Conservation (phyloP, 2,329 filamentous ascomycete genomes). For the Podosphaera leucotricha region DNA sequence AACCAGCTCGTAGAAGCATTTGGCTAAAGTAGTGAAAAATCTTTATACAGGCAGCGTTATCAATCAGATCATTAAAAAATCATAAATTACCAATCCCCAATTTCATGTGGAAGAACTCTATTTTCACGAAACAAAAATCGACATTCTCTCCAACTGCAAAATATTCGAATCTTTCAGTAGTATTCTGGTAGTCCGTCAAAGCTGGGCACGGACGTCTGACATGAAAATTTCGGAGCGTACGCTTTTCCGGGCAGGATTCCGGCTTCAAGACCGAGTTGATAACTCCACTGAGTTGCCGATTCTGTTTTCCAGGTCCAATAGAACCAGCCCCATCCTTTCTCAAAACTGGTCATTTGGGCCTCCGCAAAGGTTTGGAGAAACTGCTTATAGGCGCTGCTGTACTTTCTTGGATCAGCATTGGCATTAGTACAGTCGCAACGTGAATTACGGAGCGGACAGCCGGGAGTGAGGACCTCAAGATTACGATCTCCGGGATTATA, state of each 20-base stretch:
- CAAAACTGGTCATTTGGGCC: conserved; percentile 87
- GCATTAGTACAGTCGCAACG: conserved; percentile 52
- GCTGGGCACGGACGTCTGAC: conserved; percentile 28
- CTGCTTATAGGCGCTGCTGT: conserved; percentile 52
- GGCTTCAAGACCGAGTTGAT: conserved; percentile 51
- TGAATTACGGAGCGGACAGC: conserved; percentile 45
- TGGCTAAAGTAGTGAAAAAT: too few relatives aligned
- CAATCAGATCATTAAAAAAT: too few relatives aligned
- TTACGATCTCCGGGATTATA: conserved; percentile 21
- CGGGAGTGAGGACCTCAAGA: conserved; percentile 28
- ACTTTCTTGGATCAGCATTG: conserved; percentile 49
- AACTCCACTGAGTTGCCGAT: conserved; percentile 70
- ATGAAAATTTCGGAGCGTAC: conserved; percentile 44
- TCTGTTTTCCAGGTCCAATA: conserved; percentile 99
- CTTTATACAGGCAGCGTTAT: too few relatives aligned
- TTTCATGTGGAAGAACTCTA: too few relatives aligned
- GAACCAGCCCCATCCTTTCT: conserved; percentile 89
- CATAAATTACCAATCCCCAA: too few relatives aligned
- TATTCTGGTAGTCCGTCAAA: conserved; percentile 29
- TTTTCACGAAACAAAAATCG: too few relatives aligned
- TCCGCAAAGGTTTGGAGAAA: conserved; percentile 79
- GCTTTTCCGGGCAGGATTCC: conserved; percentile 59
- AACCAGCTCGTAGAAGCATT: too few relatives aligned
- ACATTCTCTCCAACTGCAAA: too few relatives aligned
- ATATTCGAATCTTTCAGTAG: conserved; percentile 16